Evolutionary conservation across 495 filamentous ascomycete species (phyloP), one percentile per base, ranked within the genome.

Genomic region (Chaetomium cochliodes): DNA sequence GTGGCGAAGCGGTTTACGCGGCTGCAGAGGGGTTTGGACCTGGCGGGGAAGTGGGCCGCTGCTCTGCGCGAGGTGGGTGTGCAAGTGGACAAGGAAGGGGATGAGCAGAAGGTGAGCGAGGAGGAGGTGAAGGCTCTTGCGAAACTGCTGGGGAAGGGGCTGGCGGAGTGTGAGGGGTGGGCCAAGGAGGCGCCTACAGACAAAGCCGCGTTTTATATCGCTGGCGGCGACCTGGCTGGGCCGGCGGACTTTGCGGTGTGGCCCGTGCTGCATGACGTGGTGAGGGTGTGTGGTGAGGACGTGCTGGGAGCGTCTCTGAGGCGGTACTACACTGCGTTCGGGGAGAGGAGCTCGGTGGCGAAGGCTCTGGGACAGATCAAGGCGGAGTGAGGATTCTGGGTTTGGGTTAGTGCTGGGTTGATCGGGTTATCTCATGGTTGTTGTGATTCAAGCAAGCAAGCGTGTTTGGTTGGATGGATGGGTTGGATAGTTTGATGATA

Each of bases 221-320:
- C 90, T 6, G 83, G 84, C 18, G 88, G 87, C 0, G 62, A 73
- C 0, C 65, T 65, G 2, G 80, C 88, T 18, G 81, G 82, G 2
- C 79, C 90, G 18, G 88, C 86, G 12, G 90, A 93, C 72, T 91
- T 85, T 69, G 84, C 86, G 0, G 76, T 91, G 12, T 92, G 87
- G 87, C 90, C 90, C 0, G 80, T 90, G 12, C 74, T 93, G 47
- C 73, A 87, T 56, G 82, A 87, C 33, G 81, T 90, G 12, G 75
- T 85, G 18, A 30, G 52, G 25, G 66, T 63, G 8, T 72, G 72
- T 33, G 70, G 57, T 57, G 65, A 49, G 61, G 77, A 62, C 67
- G 69, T 44, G 66, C 66, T 69, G 39, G 53, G 56, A 7, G 66
- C 50, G 30, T 49, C 65, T 66, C 22, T 88, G n/a, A 65, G 67